Percentiles rank a stretch among this genome's conserved stretches.
phyloP scores from a whole-genome alignment of 495 filamentous ascomycete genomes.

The Lasiosphaeria ovina region DNA sequence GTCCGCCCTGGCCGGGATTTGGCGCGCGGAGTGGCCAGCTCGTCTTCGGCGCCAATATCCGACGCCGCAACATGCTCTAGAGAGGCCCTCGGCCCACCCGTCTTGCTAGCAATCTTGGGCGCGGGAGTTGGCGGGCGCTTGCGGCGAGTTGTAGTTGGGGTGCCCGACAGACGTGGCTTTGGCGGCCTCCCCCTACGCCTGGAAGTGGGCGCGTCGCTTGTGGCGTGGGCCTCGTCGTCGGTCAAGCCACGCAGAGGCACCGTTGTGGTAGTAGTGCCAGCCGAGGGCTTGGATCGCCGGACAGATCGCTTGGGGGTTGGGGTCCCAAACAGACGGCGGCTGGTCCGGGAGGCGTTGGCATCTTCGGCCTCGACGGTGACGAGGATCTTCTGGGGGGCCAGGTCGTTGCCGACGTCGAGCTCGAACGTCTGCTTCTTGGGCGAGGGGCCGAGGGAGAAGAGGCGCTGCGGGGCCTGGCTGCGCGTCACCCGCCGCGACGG shows the following conservation, averaged over 20 bases:
- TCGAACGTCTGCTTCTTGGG: constrained; percentile 54
- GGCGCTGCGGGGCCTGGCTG: constrained; percentile 28
- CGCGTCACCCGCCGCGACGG: constrained; percentile 28
- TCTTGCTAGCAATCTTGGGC: neutral
- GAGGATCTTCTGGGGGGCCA: constrained; percentile 49
- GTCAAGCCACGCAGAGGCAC: constrained; percentile 51
- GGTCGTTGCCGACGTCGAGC: constrained; percentile 49
- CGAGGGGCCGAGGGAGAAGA: constrained; percentile 33
- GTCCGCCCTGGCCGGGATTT: constrained; percentile 13
- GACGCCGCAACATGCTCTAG: constrained; percentile 15
- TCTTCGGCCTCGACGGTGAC: constrained; percentile 54
- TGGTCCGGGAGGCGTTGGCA: constrained; percentile 27
- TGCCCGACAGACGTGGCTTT: constrained; percentile 28
- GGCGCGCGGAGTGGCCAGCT: constrained; percentile 25
- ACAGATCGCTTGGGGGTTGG: constrained; percentile 29
- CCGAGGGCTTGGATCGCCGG: constrained; percentile 15
- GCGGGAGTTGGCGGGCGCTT: constrained; percentile 45
- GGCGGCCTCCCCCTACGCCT: constrained; percentile 36
- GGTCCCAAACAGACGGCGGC: constrained; percentile 41
- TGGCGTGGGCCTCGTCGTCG: constrained; percentile 37
- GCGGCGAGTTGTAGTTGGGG: constrained; percentile 37
- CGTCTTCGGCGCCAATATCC: constrained; percentile 16
- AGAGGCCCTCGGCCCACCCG: neutral
- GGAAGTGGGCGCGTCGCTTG: constrained; percentile 39
- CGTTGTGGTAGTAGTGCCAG: constrained; percentile 41